A percentile compares a stretch with the other conserved stretches of the same genome.
phyloP scores from a whole-genome alignment of 1,139 yeast genomes.

The Kurtzmaniella natalensis region DNA sequence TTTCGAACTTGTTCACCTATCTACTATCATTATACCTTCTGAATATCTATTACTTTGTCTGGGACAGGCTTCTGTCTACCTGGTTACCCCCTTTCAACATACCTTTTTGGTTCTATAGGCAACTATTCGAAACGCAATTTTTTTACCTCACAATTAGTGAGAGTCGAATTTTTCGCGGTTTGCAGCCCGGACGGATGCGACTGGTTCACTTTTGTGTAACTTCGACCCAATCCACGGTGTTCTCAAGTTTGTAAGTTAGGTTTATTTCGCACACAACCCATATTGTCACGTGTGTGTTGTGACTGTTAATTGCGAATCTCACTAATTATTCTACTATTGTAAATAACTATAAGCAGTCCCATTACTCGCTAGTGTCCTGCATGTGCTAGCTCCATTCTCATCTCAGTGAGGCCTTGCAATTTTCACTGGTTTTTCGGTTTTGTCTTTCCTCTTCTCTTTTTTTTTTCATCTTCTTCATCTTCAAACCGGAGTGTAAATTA shows the following conservation, averaged over 20 bases:
- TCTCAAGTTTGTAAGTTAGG: not conserved
- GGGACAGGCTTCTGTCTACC: no score
- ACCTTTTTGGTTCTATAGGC: constrained; percentile 9
- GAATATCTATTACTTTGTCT: no score
- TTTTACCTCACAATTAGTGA: constrained; percentile 3
- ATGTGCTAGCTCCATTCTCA: no score
- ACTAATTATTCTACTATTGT: no score
- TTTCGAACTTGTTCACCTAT: no score
- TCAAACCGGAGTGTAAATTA: constrained; percentile 82
- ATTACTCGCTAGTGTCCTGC: not conserved
- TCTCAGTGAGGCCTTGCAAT: no score
- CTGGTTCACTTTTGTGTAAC: constrained; percentile 4
- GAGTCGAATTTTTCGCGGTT: constrained; percentile 10
- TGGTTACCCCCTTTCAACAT: constrained; percentile 3
- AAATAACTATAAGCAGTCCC: no score
- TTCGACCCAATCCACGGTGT: constrained; percentile 4
- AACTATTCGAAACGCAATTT: constrained; percentile 5
- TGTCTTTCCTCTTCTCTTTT: constrained; percentile 2
- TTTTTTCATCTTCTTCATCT: constrained; percentile 15
- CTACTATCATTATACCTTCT: no score
- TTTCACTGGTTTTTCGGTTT: constrained; percentile 3
- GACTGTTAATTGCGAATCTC: constrained; percentile 18
- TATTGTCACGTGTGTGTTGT: constrained; percentile 13
- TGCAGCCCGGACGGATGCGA: constrained; percentile 4
- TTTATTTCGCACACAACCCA: not conserved